These are phyloP conservation scores for Podila clonocystis DNA, from an alignment of 192 early-diverging fungal genomes.

Conservation along the genomic window DNA sequence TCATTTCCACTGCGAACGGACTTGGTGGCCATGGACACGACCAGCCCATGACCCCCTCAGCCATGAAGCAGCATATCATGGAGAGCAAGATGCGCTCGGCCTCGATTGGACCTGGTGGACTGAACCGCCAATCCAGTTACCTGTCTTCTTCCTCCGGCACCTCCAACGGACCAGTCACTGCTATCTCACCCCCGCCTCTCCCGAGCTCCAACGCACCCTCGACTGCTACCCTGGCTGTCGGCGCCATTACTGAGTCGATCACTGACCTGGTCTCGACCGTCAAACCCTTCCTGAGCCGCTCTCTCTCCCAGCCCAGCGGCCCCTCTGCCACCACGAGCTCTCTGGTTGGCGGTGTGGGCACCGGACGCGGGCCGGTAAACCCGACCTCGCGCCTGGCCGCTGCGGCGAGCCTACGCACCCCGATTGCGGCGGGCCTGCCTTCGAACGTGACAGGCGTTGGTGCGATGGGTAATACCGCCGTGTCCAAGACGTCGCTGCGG, in stretches of 20 bases:
- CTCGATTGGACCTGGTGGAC: neutral
- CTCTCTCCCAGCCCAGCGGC: neutral
- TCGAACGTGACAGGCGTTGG: constrained; percentile 27
- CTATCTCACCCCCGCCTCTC: neutral
- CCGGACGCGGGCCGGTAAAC: constrained; percentile 16
- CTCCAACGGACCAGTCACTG: neutral
- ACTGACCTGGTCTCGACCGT: constrained; percentile 22
- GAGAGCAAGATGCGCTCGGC: constrained; percentile 28
- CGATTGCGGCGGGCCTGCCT: constrained; percentile 44
- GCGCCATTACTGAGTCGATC: constrained; percentile 26
- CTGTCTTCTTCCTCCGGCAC: neutral
- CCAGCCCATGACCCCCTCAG: constrained; percentile 26
- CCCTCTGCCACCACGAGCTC: constrained; percentile 1
- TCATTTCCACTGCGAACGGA: neutral
- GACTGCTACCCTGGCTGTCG: neutral
- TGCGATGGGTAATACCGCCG: constrained; percentile 35
- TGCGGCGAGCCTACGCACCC: constrained; percentile 26
- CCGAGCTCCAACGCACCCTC: neutral
- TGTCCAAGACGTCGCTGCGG: constrained; percentile 28
- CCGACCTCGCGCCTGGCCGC: constrained; percentile 33
- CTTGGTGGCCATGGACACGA: constrained; percentile 11
- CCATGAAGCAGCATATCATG: constrained; percentile 32
- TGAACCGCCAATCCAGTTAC: neutral
- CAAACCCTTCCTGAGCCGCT: constrained; percentile 33
- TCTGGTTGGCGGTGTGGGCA: constrained; percentile 16